A percentile compares a stretch with the other conserved stretches of the same genome.
phyloP scores from a whole-genome alignment of 768 basidiomycete genomes.

The Myochromella boudieri region DNA sequence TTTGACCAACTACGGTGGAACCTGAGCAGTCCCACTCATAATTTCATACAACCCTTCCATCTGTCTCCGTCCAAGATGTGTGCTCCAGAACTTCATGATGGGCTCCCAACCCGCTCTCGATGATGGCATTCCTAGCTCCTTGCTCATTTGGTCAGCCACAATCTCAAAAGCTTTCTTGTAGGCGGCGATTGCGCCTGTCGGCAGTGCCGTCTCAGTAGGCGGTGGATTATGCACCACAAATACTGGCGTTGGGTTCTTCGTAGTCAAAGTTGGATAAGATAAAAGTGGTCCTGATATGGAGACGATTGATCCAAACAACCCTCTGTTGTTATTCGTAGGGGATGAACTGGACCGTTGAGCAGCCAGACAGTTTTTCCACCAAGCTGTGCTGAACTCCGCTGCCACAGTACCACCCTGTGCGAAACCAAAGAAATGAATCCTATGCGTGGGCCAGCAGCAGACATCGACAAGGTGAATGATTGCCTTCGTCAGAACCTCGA shows the following conservation, averaged over 20 bases:
- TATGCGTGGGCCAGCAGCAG: constrained; percentile 62
- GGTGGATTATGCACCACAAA: constrained; percentile 57
- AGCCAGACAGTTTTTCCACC: constrained; percentile 45
- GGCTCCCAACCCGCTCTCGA: constrained; percentile 79
- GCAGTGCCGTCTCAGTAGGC: constrained; percentile 44
- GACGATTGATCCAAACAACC: constrained; percentile 62
- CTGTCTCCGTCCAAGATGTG: constrained; percentile 54
- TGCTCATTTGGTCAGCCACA: constrained; percentile 50
- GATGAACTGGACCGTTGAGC: constrained; percentile 8
- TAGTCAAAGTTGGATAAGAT: constrained; percentile 67
- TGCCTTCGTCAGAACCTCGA: constrained; percentile 53
- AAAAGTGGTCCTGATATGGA: constrained; percentile 73
- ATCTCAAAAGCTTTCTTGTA: constrained; percentile 61
- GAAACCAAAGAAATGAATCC: constrained; percentile 88
- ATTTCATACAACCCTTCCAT: constrained; percentile 70
- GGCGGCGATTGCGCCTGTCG: constrained; percentile 44
- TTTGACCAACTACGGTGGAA: too few species aligned
- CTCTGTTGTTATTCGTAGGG: constrained; percentile 17
- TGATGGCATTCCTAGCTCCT: constrained; percentile 66
- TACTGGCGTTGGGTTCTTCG: constrained; percentile 56
- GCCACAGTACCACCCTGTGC: constrained; percentile 84
- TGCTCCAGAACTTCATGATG: constrained; percentile 88
- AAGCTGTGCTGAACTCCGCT: constrained; percentile 59
- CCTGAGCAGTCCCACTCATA: constrained; percentile 38
- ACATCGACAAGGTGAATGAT: constrained; percentile 56